Base-by-base conservation (phyloP, 1,284 basidiomycete species). In the Xerocomus cyaneibrunnescens region DNA sequence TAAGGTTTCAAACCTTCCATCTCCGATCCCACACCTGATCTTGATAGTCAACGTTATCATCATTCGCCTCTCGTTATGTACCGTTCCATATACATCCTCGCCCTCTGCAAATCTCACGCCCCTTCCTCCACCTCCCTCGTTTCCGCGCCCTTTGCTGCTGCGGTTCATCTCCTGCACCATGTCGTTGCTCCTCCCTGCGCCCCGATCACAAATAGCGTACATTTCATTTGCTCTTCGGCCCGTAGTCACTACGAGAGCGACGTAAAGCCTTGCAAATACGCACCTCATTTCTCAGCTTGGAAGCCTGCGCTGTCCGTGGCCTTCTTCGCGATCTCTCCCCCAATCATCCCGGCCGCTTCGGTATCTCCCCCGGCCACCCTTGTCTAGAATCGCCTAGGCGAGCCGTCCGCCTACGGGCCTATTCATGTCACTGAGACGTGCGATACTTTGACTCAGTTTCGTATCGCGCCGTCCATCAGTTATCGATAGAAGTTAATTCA, bases 11-110 rank as follows among this genome's bases (percentile, higher is more conserved):
- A 51, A 41, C 51, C 50, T 51, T 55, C 35, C 61, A 70, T 68
- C 67, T 64, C 64, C 67, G 65, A 67, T 67, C 66, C 36, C 42
- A 41, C 21, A 22, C 31, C 51, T 66, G 66, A 66, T 66, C 64
- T 62, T 49, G 57, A 61, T 61, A 61, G 37, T 43, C 53, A 66
- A 69, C 65, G 66, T 70, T 66, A 69, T 70, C 65, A 69, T 70
- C 64, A 60, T 44, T 57, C 38, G 19, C 40, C 40, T 51, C 51
- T 58, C 52, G 41, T 63, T 65, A 61, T 61, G 58, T 64, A 65
- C 54, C 47, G 28, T 43, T 46, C 58, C 58, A 54, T 57, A 57
- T 62, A 14, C 60, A 47, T 53, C 47, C 48, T 14, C 23, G n/a
- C 17, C 28, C 39, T 46, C 50, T 57, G 61, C 61, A 63, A 62